Base-by-base conservation (phyloP, 2,329 filamentous ascomycete genomes). In the Alternaria infectoria region DNA sequence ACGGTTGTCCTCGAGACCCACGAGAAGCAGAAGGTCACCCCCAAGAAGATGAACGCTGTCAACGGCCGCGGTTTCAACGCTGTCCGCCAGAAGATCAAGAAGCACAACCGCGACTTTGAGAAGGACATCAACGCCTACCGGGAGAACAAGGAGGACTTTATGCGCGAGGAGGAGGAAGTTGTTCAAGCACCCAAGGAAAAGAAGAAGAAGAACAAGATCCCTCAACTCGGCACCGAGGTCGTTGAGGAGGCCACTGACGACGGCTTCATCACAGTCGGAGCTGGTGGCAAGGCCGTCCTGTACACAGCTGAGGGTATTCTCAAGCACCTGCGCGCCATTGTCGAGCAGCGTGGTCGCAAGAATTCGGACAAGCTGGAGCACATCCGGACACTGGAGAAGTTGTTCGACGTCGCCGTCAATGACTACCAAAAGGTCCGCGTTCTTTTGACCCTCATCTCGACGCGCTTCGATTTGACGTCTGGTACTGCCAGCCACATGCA, bases 31-130 rank as follows among this genome's bases (percentile, higher is more conserved):
- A 99, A 99, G 86, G 92, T 96, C 72, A 92, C 92, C 3, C 89
- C 91, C 68, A 97, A 97, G 89, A 98, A 97, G 88, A 97, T 98
- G 94, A 99, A 97, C 84, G 93, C 94, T 66, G 96, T 91, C 78
- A 96, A 95, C 79, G 91, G 93, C 70, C 93, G 93, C 83, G 93
- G 94, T 76, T 88, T 99, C 77, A 99, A 98, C 81, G 93, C 94
- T 67, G 92, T 98, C 77, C 97, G 97, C 85, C 96, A 99, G 82
- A 94, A 94, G 84, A 93, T 99, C 85, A 94, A 95, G 89, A 98
- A 97, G 88, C 95, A 95, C 84, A 97, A 95, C 87, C 96, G 97
- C 84, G 95, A 98, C 69, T 95, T 95, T 83, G 89, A 93, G 77
- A 85, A 87, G 66, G 92, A 97, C 77, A 91, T 99, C 74, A 93